These are phyloP conservation scores for Plasmodium gallinaceum DNA, from an alignment of 169 alveolate species.

Conservation along the genomic window DNA sequence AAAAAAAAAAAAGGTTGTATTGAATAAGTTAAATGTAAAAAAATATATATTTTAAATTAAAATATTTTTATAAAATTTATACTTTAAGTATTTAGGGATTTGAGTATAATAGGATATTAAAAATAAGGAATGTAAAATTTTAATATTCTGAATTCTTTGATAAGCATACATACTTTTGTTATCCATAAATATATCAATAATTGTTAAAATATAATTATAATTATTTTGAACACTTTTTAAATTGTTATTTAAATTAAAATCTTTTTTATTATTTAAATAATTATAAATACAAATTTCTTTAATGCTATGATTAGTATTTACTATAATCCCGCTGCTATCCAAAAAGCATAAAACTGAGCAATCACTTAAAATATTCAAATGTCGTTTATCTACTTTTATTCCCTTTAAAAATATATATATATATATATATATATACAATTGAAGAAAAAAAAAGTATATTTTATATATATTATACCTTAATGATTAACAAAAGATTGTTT, in stretches of 20 bases:
- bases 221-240: constrained; percentile 20
- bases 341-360: constrained; percentile 64
- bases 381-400: constrained; percentile 36
- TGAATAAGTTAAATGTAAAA: neutral
- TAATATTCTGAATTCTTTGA: constrained; percentile 45
- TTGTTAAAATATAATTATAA: constrained; percentile 41
- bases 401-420: constrained; percentile 25
- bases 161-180: constrained; percentile 71
- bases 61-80: neutral
- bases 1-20: neutral
- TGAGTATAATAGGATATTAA: constrained; percentile 64
- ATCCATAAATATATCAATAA: constrained; percentile 64
- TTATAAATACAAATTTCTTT: constrained; percentile 67
- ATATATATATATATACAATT: neutral
- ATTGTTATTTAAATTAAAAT: constrained; percentile 2
- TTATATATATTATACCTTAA: constrained; percentile 16
- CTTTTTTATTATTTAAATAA: constrained; percentile 25
- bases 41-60: neutral
- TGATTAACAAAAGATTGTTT: constrained; percentile 28
- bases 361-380: constrained; percentile 52
- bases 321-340: constrained; percentile 47
- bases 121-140: constrained; percentile 43
- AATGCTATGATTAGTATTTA: constrained; percentile 44
- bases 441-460: neutral
- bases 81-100: constrained; percentile 43